These are phyloP conservation scores for Phytophthora ohioensis DNA, from an alignment of 352 stramenopile genomes.

Conservation along the genomic window DNA sequence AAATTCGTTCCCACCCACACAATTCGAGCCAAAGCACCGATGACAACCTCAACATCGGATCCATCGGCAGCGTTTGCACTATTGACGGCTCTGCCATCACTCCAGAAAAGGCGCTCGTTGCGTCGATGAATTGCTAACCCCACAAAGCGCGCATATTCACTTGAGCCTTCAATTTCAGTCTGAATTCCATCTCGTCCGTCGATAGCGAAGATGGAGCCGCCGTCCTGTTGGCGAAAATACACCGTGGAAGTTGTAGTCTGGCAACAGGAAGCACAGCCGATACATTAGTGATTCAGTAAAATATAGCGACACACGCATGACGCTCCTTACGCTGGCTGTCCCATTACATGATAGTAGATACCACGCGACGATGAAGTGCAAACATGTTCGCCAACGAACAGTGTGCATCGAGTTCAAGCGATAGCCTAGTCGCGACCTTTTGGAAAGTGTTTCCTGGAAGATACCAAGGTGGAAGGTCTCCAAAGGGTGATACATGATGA, in stretches of 20 bases:
- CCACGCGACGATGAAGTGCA: constrained; percentile 2
- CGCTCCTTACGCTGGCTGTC: constrained; percentile 1
- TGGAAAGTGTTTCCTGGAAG: constrained; percentile 2
- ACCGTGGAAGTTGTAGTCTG: constrained; percentile 55
- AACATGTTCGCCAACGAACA: neutral
- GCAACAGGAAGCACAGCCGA: neutral
- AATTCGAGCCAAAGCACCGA: constrained; percentile 55
- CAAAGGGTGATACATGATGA: no score
- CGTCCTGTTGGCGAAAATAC: constrained; percentile 64
- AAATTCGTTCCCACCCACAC: constrained; percentile 73
- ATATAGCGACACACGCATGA: neutral
- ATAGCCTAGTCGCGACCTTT: constrained; percentile 11
- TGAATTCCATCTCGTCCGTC: constrained; percentile 46
- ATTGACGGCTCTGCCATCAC: constrained; percentile 58
- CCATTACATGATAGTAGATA: constrained; percentile 8
- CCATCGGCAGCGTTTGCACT: constrained; percentile 32
- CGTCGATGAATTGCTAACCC: constrained; percentile 53
- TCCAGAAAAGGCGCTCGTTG: constrained; percentile 60
- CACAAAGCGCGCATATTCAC: constrained; percentile 55
- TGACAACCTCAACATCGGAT: constrained; percentile 30
- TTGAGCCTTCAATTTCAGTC: constrained; percentile 47
- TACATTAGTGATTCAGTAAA: neutral
- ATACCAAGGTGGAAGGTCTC: neutral
- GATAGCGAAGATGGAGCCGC: constrained; percentile 66
- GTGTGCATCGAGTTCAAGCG: constrained; percentile 3